These are phyloP conservation scores for Fistulifera pelliculosa DNA, from an alignment of 108 stramenopile species.

Conservation along the genomic window DNA sequence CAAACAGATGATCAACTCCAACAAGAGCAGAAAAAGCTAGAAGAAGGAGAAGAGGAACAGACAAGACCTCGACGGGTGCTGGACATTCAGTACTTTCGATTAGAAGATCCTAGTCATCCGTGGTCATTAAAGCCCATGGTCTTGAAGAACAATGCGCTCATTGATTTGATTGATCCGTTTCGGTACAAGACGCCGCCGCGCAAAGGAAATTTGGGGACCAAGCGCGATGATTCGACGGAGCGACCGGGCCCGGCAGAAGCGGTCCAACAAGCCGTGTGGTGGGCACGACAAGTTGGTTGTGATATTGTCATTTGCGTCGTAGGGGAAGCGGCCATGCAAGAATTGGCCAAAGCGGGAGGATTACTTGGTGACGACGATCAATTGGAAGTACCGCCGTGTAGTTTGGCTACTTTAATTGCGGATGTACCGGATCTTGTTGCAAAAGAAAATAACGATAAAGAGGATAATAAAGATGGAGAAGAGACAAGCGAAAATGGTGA, in stretches of 20 bases:
- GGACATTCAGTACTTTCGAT: constrained; percentile 9
- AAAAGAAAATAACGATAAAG: too few species aligned
- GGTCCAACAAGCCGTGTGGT: constrained; percentile 2
- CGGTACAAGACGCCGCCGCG: constrained; percentile 1
- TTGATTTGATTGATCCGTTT: constrained; percentile 2
- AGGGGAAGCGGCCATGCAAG: background rate
- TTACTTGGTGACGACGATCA: too few species aligned
- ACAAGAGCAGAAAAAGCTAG: background rate
- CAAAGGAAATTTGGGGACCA: background rate
- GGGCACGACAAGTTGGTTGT: constrained; percentile 9
- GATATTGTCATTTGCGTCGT: constrained; percentile 11
- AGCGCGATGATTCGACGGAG: background rate
- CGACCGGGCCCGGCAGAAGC: background rate
- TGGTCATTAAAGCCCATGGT: constrained; percentile 3
- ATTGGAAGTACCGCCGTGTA: too few species aligned
- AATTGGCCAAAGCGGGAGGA: too few species aligned
- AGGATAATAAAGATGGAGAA: too few species aligned
- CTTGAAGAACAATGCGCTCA: constrained; percentile 3
- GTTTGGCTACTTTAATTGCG: too few species aligned
- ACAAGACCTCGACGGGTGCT: constrained; percentile 1
- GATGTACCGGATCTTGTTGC: too few species aligned
- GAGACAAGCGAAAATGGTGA: too few species aligned
- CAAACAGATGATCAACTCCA: too few species aligned
- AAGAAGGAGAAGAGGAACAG: constrained; percentile 4
- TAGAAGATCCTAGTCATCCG: constrained; percentile 4